Conservation (phyloP, 1,284 basidiomycete species). For the Vanrija humicola region DNA sequence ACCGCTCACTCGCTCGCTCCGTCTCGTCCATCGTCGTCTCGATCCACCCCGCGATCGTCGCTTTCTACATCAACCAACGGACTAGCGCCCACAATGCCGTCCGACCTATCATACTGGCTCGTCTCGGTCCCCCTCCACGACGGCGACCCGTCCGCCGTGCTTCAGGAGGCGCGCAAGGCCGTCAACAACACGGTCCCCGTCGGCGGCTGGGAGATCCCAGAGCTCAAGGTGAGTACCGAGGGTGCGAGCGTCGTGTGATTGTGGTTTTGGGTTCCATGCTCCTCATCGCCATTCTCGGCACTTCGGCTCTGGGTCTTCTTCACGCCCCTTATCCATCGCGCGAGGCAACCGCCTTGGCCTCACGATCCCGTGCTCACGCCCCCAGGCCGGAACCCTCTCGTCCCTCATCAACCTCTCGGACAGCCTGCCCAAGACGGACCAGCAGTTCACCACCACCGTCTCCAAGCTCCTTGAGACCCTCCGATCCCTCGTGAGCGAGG, state of each 20-base stretch:
- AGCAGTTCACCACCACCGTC: conserved; percentile 78
- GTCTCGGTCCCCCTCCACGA: conserved; percentile 54
- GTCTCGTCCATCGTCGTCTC: neutral
- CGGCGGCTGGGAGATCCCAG: conserved; percentile 47
- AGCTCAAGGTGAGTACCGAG: conserved; percentile 44
- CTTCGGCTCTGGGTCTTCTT: too few relatives aligned
- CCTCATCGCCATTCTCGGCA: too few relatives aligned
- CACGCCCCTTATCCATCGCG: too few relatives aligned
- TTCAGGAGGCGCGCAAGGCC: conserved; percentile 47
- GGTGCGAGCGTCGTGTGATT: too few relatives aligned
- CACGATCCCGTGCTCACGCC: neutral
- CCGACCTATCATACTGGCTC: conserved; percentile 55
- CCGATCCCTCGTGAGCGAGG: conserved; percentile 84
- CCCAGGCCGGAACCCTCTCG: conserved; percentile 91
- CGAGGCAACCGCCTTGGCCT: too few relatives aligned
- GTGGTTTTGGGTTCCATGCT: too few relatives aligned
- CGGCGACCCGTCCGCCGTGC: conserved; percentile 51
- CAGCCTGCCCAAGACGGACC: conserved; percentile 85
- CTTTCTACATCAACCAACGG: neutral
- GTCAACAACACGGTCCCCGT: conserved; percentile 44
- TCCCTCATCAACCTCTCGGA: conserved; percentile 85
- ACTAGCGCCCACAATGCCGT: conserved; percentile 48
- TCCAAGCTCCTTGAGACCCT: conserved; percentile 94
- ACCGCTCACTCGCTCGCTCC: neutral
- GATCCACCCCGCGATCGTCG: neutral